These are phyloP conservation scores for Anisodus tanguticus DNA, from an alignment of 257 asterid genomes.

Conservation along the genomic window DNA sequence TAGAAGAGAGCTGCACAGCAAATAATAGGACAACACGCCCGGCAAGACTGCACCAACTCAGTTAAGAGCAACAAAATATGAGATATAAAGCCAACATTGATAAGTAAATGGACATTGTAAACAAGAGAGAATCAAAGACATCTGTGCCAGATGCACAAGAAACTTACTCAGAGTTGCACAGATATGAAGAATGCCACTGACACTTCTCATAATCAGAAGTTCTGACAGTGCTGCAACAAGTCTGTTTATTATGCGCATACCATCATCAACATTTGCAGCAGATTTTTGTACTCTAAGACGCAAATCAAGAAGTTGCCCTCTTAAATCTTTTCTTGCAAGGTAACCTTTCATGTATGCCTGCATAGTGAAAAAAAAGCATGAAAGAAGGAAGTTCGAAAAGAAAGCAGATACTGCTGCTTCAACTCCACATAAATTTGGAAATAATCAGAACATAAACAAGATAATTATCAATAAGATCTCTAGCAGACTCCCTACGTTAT, in stretches of 20 bases:
- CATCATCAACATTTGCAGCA: conserved; percentile 87
- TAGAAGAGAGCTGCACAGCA: neutral
- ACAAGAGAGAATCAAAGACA: neutral
- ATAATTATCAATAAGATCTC: neutral
- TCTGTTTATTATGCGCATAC: conserved; percentile 84
- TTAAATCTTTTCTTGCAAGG: conserved; percentile 73
- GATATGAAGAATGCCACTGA: conserved; percentile 80
- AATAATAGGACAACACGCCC: neutral
- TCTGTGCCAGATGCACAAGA: neutral
- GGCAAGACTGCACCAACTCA: neutral
- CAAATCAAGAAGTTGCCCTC: conserved; percentile 66
- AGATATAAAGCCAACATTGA: neutral
- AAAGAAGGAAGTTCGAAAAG: conserved; percentile 6
- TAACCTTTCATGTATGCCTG: conserved; percentile 94
- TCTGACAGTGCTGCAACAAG: conserved; percentile 83
- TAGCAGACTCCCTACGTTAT: neutral
- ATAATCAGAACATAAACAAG: conserved; percentile 10
- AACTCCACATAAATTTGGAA: conserved; percentile 15
- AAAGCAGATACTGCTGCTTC: neutral
- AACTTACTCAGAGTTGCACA: conserved; percentile 84
- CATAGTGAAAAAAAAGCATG: conserved; percentile 26
- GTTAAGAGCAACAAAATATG: neutral
- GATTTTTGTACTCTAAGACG: conserved; percentile 80
- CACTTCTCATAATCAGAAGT: conserved; percentile 78
- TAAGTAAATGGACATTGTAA: neutral